Conservation (phyloP, 1,284 basidiomycete genomes). For the Trametes polyzona region DNA sequence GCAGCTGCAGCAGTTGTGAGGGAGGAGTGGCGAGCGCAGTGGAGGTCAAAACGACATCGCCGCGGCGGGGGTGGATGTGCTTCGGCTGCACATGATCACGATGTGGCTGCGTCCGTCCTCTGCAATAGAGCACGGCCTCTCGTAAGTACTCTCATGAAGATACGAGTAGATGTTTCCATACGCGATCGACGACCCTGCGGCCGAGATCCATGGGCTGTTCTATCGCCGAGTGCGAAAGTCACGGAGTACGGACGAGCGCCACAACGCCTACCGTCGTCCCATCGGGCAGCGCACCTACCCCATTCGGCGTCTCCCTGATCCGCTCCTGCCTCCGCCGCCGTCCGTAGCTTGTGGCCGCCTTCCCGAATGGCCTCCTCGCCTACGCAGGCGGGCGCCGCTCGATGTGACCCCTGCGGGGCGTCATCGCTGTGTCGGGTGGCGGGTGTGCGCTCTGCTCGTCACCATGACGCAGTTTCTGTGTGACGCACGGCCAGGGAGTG, state of each 20-base stretch:
- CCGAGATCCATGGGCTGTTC: too few relatives aligned
- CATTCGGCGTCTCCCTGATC: background rate
- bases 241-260: background rate
- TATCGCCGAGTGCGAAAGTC: too few relatives aligned
- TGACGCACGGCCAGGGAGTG: background rate
- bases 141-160: too few relatives aligned
- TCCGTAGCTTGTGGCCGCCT: background rate
- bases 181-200: too few relatives aligned
- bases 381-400: background rate
- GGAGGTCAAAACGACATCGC: too few relatives aligned
- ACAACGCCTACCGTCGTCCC: background rate
- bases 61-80: too few relatives aligned
- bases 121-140: too few relatives aligned
- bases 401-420: background rate
- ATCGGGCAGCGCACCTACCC: background rate
- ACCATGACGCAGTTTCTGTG: background rate
- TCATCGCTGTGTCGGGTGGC: constrained; percentile 1
- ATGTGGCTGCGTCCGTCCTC: too few relatives aligned
- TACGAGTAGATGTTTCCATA: too few relatives aligned
- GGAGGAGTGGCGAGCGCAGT: too few relatives aligned
- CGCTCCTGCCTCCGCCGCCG: background rate
- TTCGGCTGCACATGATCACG: too few relatives aligned
- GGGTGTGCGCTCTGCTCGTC: background rate
- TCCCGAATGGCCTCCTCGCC: background rate
- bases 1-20: too few relatives aligned